Evolutionary conservation across 805 yeast genomes (phyloP).

Genomic region (Isabelozyma pseudorhagii): DNA sequence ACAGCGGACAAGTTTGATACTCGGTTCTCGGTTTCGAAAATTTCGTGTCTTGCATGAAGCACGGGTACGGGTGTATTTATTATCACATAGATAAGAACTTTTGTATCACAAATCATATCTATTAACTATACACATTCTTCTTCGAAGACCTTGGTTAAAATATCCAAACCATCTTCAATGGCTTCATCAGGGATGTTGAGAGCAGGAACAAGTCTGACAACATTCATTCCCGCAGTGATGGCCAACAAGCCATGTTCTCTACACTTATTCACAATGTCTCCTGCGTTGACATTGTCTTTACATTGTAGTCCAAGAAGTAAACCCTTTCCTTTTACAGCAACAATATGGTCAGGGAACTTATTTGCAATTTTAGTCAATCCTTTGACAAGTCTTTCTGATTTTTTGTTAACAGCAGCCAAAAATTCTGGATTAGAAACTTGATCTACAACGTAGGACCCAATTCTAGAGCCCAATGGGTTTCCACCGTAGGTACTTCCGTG

Average conservation of each 20-base stretch:
- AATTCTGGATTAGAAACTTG: constrained; percentile 61
- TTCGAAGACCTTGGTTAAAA: constrained; percentile 57
- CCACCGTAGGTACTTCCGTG: constrained; percentile 99
- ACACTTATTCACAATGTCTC: constrained; percentile 60
- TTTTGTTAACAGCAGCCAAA: constrained; percentile 54
- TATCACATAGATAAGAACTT: not conserved
- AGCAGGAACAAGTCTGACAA: constrained; percentile 89
- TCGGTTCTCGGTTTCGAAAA: not conserved
- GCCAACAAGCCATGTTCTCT: constrained; percentile 78
- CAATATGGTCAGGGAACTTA: constrained; percentile 58
- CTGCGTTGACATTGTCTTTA: constrained; percentile 50
- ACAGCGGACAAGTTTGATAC: not conserved
- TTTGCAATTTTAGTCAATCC: constrained; percentile 50
- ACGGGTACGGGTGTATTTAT: not conserved
- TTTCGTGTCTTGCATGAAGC: not conserved
- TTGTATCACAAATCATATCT: not conserved
- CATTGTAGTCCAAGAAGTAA: constrained; percentile 83
- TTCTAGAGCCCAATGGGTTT: constrained; percentile 84
- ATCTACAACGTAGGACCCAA: constrained; percentile 74
- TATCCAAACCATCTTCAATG: constrained; percentile 66
- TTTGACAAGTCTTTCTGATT: constrained; percentile 54
- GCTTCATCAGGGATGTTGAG: constrained; percentile 72
- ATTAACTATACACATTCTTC: constrained; percentile 3
- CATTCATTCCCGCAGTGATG: constrained; percentile 90
- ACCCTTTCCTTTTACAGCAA: constrained; percentile 84